Evolutionary conservation across 208 protist species (phyloP), one percentile per base, ranked within the genome.

Genomic region (Crithidia expoeki): DNA sequence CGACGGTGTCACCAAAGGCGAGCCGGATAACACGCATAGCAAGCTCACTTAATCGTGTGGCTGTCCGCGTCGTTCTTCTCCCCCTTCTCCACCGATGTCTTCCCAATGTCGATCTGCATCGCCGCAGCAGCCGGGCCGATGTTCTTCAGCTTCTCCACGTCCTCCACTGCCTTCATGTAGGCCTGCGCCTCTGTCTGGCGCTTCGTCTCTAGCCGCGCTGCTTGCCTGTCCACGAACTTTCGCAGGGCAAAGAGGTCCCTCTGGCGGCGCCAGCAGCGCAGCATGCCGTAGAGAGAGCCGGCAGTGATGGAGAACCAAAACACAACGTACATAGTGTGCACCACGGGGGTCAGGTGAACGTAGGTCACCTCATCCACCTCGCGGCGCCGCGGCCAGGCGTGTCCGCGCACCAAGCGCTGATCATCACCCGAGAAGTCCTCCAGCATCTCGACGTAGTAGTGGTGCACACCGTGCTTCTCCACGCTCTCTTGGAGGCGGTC

Each of bases 371-470:
- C 90, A 42, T 94, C 90, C 23, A 74, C 49, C 56, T 84, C 85
- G 17, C 88, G 83, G 21, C 90, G 85, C 19, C 87, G 85, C 27
- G 90, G 90, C 86, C 87, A 95, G 14, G 80, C 84, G 63, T 85
- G 79, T 0, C 80, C 88, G 17, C 83, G 81, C 67, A 95, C 90
- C 51, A 95, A 84, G 58, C 88, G 85, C 82, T 95, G 90, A 52
- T 95, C 90, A 63, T 93, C 86, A 14, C 90, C 90, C 0, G 90
- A 91, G 83, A 91, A 94, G 77, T 95, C 86, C 75, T 95, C 90
- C 12, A 91, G 56, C 85, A 95, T 92, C 63, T 95, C 90, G 33
- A 95, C 67, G 68, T 86, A 93, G 79, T 94, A 95, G 74, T 94
- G 87, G 25, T 87, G 87, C 7, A 71, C 79, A 3, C 88, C 88